Evolutionary conservation across 1,139 yeast species (phyloP).

Genomic region (Kurtzmaniella natalensis): DNA sequence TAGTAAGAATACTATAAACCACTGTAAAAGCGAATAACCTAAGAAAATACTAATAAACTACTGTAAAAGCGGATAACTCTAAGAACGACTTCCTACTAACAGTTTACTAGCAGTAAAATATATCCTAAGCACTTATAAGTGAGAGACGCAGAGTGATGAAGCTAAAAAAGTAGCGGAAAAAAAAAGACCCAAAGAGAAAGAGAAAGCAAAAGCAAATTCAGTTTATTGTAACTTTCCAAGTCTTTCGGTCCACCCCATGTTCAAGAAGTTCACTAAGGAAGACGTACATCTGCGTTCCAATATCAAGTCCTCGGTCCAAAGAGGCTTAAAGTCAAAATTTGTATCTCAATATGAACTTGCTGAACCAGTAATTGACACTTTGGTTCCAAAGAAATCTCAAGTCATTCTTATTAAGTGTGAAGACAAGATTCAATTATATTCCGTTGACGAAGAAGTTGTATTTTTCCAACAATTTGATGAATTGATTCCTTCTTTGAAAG

Average conservation of each 20-base stretch:
- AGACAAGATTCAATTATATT: slow-evolving; percentile 77
- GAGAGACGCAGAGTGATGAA: too few relatives aligned
- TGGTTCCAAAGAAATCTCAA: slow-evolving; percentile 91
- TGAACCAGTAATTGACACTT: slow-evolving; percentile 71
- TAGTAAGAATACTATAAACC: too few relatives aligned
- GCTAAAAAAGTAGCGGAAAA: too few relatives aligned
- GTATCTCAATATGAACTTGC: slow-evolving; percentile 67
- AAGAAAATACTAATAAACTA: too few relatives aligned
- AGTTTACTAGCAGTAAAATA: too few relatives aligned
- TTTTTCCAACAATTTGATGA: slow-evolving; percentile 85
- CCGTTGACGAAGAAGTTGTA: slow-evolving; percentile 69
- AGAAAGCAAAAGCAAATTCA: background rate
- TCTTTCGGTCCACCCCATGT: slow-evolving; percentile 26
- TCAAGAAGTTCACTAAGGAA: slow-evolving; percentile 73
- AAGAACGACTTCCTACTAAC: too few relatives aligned
- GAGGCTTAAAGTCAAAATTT: slow-evolving; percentile 72
- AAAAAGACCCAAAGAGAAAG: background rate
- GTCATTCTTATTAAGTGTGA: slow-evolving; percentile 81
- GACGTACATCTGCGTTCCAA: slow-evolving; percentile 89
- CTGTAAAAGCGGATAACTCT: too few relatives aligned
- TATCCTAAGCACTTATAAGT: too few relatives aligned
- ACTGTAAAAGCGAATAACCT: too few relatives aligned
- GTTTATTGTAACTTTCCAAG: background rate
- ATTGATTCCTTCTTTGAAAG: slow-evolving; percentile 67
- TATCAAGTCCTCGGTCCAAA: slow-evolving; percentile 87